phyloP scores from a whole-genome alignment of 148 eudicot species.

The Nepenthes mirabilis region DNA sequence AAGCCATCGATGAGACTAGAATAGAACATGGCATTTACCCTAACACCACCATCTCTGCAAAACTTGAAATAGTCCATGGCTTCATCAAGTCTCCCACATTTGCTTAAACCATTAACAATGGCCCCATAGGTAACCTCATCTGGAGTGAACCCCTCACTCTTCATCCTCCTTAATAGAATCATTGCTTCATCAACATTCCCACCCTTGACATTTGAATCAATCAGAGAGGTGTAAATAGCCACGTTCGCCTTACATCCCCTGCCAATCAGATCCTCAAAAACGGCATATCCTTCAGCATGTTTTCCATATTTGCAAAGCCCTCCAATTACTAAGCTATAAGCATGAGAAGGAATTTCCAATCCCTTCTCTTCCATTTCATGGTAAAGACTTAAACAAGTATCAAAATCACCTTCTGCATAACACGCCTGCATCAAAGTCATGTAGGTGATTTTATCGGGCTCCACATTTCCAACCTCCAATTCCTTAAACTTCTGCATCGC shows the following conservation, averaged over 20 bases:
- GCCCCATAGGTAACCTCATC: constrained; percentile 91
- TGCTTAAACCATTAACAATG: constrained; percentile 72
- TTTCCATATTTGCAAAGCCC: constrained; percentile 90
- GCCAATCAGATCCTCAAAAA: constrained; percentile 54
- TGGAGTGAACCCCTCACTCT: constrained; percentile 50
- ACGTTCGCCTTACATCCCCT: constrained; percentile 64
- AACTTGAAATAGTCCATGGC: constrained; percentile 52
- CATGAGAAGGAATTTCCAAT: constrained; percentile 72
- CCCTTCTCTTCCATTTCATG: constrained; percentile 75
- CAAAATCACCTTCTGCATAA: constrained; percentile 49
- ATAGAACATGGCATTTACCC: constrained; percentile 48
- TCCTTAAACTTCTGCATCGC: constrained; percentile 62
- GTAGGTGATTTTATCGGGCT: constrained; percentile 78
- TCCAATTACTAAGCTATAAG: constrained; percentile 79
- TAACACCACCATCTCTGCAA: constrained; percentile 37
- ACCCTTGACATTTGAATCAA: constrained; percentile 57
- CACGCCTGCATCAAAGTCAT: constrained; percentile 84
- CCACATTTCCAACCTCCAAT: constrained; percentile 57
- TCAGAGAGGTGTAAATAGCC: constrained; percentile 71
- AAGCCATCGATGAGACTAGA: constrained; percentile 83
- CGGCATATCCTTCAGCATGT: constrained; percentile 39
- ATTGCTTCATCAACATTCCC: constrained; percentile 62
- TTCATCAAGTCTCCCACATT: constrained; percentile 69
- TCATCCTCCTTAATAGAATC: constrained; percentile 53
- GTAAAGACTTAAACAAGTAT: constrained; percentile 61